phyloP scores from a whole-genome alignment of 2,329 filamentous ascomycete species.

The Stemphylium beticola region DNA sequence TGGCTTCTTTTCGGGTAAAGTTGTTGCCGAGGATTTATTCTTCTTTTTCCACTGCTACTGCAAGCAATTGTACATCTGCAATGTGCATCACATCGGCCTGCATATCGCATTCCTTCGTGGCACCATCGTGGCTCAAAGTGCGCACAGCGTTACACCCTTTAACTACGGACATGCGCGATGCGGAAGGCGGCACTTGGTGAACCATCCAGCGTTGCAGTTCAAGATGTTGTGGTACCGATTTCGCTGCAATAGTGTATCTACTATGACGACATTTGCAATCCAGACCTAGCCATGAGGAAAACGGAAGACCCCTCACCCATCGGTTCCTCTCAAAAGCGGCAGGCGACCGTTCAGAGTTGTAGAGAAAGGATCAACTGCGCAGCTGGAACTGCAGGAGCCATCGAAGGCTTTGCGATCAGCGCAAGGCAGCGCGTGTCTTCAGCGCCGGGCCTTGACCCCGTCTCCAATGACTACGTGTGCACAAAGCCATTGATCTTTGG shows the following conservation, averaged over 20 bases:
- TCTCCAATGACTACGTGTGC: slow-evolving; percentile 2
- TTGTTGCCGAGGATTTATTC: too few relatives aligned
- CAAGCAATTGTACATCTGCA: too few relatives aligned
- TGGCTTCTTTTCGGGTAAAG: too few relatives aligned
- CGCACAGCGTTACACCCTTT: neutral
- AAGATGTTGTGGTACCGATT: neutral
- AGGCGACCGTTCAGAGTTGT: neutral
- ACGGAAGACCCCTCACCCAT: neutral
- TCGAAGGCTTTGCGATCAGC: neutral
- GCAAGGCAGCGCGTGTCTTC: neutral
- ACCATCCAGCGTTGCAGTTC: neutral
- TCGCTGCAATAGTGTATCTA: neutral
- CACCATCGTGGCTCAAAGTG: too few relatives aligned
- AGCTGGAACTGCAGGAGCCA: neutral
- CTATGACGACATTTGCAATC: neutral
- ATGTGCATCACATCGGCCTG: too few relatives aligned
- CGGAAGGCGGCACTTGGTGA: slow-evolving; percentile 2
- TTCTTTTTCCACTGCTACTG: too few relatives aligned
- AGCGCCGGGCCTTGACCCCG: neutral
- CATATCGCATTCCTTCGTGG: too few relatives aligned
- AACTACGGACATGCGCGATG: neutral
- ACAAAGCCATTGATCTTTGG: neutral
- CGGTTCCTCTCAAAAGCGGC: neutral
- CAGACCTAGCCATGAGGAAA: neutral
- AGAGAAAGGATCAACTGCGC: neutral